These are phyloP conservation scores for Globisporangium recalcitrans DNA, from an alignment of 352 stramenopile species.

Conservation along the genomic window DNA sequence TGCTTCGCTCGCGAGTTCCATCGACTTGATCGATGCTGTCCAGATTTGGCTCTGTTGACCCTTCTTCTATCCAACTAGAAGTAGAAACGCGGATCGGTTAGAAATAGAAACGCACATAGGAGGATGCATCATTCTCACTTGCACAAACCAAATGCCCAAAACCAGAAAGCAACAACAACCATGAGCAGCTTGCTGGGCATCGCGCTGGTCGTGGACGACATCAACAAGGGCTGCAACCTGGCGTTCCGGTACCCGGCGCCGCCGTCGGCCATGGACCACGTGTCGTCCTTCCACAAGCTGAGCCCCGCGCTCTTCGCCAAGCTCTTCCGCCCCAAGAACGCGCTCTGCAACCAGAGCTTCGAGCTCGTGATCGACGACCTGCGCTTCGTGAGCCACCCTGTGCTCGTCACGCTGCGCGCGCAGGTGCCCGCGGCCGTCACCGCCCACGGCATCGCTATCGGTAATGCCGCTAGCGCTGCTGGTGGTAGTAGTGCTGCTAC, in stretches of 20 bases:
- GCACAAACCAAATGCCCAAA: too few species aligned
- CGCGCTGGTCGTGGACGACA: conserved; percentile 85
- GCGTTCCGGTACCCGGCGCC: conserved; percentile 80
- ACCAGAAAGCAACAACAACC: neutral
- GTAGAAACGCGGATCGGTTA: too few species aligned
- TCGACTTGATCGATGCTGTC: too few species aligned
- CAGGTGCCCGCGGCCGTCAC: conserved; percentile 4
- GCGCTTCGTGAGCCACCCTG: conserved; percentile 82
- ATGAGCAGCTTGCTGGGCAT: conserved; percentile 57
- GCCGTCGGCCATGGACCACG: conserved; percentile 29
- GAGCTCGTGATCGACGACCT: conserved; percentile 85
- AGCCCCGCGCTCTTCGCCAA: conserved; percentile 61
- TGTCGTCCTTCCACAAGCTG: conserved; percentile 78
- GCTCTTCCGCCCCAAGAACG: conserved; percentile 86
- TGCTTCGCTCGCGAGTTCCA: conserved; percentile 5
- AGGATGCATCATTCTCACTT: too few species aligned
- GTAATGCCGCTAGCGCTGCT: neutral
- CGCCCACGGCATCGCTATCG: neutral
- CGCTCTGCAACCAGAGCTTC: conserved; percentile 83
- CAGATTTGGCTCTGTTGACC: too few species aligned
- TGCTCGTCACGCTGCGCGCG: conserved; percentile 53
- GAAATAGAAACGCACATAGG: too few species aligned
- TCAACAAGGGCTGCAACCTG: conserved; percentile 84
- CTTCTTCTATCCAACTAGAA: too few species aligned
- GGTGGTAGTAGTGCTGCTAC: neutral